Base-by-base conservation (phyloP, 495 filamentous ascomycete species). In the Arthonia radiata region DNA sequence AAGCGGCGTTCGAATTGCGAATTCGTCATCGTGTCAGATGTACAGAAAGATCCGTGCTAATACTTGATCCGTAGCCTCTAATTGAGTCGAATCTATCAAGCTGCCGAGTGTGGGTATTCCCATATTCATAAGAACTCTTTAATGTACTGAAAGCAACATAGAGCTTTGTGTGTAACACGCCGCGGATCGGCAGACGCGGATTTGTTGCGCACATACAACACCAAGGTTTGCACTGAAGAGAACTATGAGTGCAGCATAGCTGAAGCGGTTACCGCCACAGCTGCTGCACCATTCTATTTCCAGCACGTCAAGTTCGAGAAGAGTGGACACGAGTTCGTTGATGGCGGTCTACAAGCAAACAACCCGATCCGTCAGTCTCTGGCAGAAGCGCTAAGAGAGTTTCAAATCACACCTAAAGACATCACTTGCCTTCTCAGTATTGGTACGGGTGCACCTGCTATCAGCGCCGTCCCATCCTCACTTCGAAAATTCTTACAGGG, bases 221-320 rank as follows among this genome's bases (percentile, higher is more conserved):
- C n/a, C n/a, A n/a, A n/a, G n/a, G n/a, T n/a, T n/a, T n/a, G n/a
- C n/a, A n/a, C n/a, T n/a, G n/a, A n/a, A n/a, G n/a, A n/a, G n/a
- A n/a, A n/a, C n/a, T n/a, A n/a, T n/a, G n/a, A n/a, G n/a, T n/a
- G n/a, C n/a, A n/a, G n/a, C n/a, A n/a, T n/a, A n/a, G n/a, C n/a
- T n/a, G n/a, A n/a, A n/a, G n/a, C n/a, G n/a, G n/a, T n/a, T n/a
- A n/a, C n/a, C n/a, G 3, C 50, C 2, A 56, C 51, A 1, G 43
- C 48, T 2, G 52, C 52, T 0, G 53, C 51, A 2, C 40, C 50
- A 1, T 42, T 40, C 1, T 53, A 48, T 24, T 56, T 54, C 34
- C 42, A 52, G 25, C 37, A 40, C 2, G 39, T 51, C 11, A 28
- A 31, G 13, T 31, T 51, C 7, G 43, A 38, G 17, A 10, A 29